A percentile compares a stretch with the other conserved stretches of the same genome.
Conservation (phyloP, 192 early-diverging fungal species). For the Entophlyctis luteolus region DNA sequence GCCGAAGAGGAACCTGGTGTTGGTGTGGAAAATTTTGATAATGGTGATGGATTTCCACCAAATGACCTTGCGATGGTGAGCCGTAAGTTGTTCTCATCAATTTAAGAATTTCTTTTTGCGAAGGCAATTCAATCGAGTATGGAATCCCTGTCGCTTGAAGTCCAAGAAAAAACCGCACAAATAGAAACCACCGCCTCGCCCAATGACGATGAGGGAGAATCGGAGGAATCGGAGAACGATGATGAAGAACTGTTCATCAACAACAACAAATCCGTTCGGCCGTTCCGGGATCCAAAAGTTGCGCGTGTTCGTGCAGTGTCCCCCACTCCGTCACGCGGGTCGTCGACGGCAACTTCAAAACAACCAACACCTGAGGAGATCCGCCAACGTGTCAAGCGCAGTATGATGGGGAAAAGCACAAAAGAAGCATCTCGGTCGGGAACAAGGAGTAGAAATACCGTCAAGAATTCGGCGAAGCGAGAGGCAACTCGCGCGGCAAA, state of each 20-base stretch:
- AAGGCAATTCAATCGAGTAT: not conserved
- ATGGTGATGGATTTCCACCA: not conserved
- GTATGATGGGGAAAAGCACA: slow-evolving; percentile 27
- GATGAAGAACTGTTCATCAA: slow-evolving; percentile 15
- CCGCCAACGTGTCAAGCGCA: slow-evolving; percentile 26
- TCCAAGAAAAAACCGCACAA: too few relatives aligned
- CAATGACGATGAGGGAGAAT: not conserved
- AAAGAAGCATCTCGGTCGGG: slow-evolving; percentile 1
- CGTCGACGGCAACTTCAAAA: not conserved
- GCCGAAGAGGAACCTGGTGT: slow-evolving; percentile 9
- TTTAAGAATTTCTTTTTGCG: not conserved
- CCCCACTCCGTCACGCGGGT: not conserved
- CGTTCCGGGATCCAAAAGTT: slow-evolving; percentile 28
- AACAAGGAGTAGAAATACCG: not conserved
- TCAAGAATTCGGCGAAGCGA: not conserved
- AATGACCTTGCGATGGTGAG: slow-evolving; percentile 10
- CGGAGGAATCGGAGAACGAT: not conserved
- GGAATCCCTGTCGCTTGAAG: not conserved
- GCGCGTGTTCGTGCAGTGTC: slow-evolving; percentile 4
- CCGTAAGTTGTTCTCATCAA: not conserved
- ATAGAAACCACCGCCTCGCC: too few relatives aligned
- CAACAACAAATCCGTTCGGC: slow-evolving; percentile 13
- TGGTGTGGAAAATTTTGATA: not conserved
- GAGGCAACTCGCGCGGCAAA: slow-evolving; percentile 10
- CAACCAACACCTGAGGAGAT: slow-evolving; percentile 31